Evolutionary conservation across 805 yeast genomes (phyloP), one percentile per base, ranked within the genome.

Genomic region (Metschnikowia lochheadii): DNA sequence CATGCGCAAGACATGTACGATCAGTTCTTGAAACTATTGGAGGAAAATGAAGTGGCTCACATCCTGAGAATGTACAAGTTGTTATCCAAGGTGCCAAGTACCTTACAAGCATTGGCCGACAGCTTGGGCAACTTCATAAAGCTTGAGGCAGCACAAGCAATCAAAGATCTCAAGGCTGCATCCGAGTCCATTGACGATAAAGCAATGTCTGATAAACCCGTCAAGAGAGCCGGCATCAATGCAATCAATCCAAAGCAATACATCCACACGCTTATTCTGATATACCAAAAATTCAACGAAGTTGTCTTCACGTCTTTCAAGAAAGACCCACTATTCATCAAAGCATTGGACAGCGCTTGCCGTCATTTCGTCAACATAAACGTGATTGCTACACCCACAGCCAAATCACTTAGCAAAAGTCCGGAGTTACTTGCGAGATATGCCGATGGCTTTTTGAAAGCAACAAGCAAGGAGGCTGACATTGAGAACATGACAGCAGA

Each of bases 351-450:
- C 64, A 82, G 80, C 57, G 97, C 97, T 1, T 92, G 96, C 59
- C 83, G 87, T 52, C 76, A 80, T 35, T 91, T 86, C 60, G 89
- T 95, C 61, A 94, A 94, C 69, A 76, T 74, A 49, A 94, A 95
- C 62, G 74, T 81, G 15, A 84, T 90, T 65, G 96, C 97, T 29
- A 79, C 83, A 7, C 83, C 87, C 21, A 75, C 76, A 3, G 73
- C 82, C 14, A 79, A 79, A 57, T 66, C 81, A 0, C 65, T 68
- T 40, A 87, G 96, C n/a, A 84, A 79, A 62, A 90, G 98, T 0
- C 96, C 98, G 0, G 98, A 95, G 60, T 76, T 88, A 58, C 77
- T 95, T 59, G 97, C 98, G 5, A 84, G 84, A 64, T 94, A 89
- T 66, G 82, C 91, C 49, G 99, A 94, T 70, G 80, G 84, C 42